These are phyloP conservation scores for Boletus reticuloceps DNA, from an alignment of 768 basidiomycete species.

Conservation along the genomic window DNA sequence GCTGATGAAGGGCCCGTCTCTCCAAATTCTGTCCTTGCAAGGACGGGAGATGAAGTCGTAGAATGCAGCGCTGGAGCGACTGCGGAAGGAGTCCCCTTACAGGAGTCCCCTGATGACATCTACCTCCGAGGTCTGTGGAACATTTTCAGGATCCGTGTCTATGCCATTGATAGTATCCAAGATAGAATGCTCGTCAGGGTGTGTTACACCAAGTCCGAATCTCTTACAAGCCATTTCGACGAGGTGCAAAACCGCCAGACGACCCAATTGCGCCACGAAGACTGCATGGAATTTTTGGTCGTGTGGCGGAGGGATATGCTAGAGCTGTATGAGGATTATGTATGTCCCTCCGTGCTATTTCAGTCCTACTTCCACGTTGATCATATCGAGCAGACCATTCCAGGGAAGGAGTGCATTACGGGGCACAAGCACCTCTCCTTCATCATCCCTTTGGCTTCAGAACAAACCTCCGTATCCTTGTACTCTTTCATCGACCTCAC, in stretches of 20 bases:
- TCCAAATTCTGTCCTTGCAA: constrained; percentile 64
- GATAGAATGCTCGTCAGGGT: constrained; percentile 89
- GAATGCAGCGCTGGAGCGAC: constrained; percentile 67
- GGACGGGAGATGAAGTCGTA: constrained; percentile 53
- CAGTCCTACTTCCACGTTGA: background rate
- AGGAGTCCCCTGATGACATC: constrained; percentile 46
- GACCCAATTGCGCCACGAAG: constrained; percentile 56
- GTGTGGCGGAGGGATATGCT: constrained; percentile 76
- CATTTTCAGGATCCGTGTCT: background rate
- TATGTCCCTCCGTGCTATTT: constrained; percentile 36
- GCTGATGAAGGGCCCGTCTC: constrained; percentile 42
- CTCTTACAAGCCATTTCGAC: constrained; percentile 53
- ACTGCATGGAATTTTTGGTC: constrained; percentile 82
- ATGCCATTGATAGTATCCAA: constrained; percentile 33
- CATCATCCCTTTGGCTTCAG: constrained; percentile 65
- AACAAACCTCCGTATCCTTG: constrained; percentile 69
- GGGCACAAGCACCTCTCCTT: constrained; percentile 80
- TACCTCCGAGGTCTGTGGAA: constrained; percentile 67
- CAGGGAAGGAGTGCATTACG: constrained; percentile 62
- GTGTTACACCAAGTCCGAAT: constrained; percentile 57
- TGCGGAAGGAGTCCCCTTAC: constrained; percentile 19
- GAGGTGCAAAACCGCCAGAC: constrained; percentile 66
- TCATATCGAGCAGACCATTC: constrained; percentile 44
- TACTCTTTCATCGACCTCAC: constrained; percentile 87
- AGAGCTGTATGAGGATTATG: constrained; percentile 86